A percentile compares a stretch with the other conserved stretches of the same genome.
Conservation (phyloP, 1,139 yeast genomes). For the Komagataea norvegica region DNA sequence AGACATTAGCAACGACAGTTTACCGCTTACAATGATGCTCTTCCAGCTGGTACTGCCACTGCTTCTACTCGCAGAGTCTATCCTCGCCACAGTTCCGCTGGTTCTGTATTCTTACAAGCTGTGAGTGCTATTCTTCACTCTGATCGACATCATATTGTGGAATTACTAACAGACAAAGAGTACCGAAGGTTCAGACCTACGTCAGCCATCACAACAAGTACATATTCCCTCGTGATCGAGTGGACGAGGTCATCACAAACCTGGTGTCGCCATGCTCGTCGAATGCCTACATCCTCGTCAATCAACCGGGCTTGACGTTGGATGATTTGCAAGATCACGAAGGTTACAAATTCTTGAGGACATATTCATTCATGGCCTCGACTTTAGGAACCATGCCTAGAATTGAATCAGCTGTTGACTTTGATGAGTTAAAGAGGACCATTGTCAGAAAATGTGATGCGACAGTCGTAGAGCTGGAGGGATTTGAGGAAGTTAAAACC, state of each 20-base stretch:
- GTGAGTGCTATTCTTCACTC: constrained; percentile 13
- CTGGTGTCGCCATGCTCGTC: constrained; percentile 59
- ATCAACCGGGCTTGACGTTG: constrained; percentile 62
- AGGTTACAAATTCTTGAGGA: constrained; percentile 50
- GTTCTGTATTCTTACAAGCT: constrained; percentile 34
- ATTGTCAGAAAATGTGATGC: constrained; percentile 27
- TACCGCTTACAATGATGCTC: not conserved
- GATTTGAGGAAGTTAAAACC: constrained; percentile 39
- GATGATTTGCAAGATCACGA: constrained; percentile 48
- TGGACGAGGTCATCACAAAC: constrained; percentile 43
- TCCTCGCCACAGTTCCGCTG: constrained; percentile 29
- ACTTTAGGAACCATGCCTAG: constrained; percentile 61
- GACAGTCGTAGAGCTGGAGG: constrained; percentile 33
- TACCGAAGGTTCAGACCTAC: constrained; percentile 25
- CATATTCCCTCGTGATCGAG: constrained; percentile 32
- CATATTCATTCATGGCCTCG: constrained; percentile 54
- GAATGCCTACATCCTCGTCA: constrained; percentile 62
- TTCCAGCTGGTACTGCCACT: not conserved
- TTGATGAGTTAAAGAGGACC: constrained; percentile 39
- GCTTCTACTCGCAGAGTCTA: not conserved
- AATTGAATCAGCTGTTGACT: constrained; percentile 41
- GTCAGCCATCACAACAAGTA: constrained; percentile 20
- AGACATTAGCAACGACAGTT: not conserved
- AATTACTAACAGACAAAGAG: constrained; percentile 11
- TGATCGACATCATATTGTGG: not conserved